Conservation (phyloP, 23 red algal species). For the Gracilaria domingensis region DNA sequence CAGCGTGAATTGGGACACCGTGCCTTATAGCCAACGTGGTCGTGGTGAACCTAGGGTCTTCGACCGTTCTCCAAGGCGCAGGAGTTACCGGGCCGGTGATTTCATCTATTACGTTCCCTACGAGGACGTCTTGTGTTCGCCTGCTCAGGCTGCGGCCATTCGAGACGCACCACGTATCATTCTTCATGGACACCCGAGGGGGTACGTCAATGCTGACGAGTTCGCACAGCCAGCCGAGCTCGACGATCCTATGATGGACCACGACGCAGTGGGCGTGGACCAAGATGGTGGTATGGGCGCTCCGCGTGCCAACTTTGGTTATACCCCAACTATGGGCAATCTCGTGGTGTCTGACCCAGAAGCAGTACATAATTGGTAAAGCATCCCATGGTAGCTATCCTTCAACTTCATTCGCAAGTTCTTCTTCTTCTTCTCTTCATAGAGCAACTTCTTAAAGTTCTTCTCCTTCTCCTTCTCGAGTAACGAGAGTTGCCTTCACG, state of each 20-base stretch:
- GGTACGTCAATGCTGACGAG: neutral
- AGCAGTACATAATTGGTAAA: too few relatives aligned
- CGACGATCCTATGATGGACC: neutral
- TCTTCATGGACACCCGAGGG: neutral
- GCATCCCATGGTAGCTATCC: too few relatives aligned
- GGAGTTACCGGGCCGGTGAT: neutral
- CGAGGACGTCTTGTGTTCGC: neutral
- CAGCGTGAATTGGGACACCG: constrained; percentile 1
- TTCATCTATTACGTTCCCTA: constrained; percentile 9
- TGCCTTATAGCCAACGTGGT: neutral
- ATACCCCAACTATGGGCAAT: neutral
- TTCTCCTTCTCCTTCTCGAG: too few relatives aligned
- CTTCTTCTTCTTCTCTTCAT: too few relatives aligned
- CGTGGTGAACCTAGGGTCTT: neutral
- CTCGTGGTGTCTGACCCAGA: neutral
- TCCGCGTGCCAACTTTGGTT: neutral
- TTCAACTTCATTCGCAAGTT: too few relatives aligned
- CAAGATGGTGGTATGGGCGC: neutral
- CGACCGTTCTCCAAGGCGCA: neutral
- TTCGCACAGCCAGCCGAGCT: neutral
- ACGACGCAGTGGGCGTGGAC: neutral
- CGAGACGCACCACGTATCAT: neutral
- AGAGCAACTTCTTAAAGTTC: too few relatives aligned
- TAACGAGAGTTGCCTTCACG: too few relatives aligned
- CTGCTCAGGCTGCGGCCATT: neutral